Percentiles rank a stretch among this genome's conserved stretches.
Evolutionary conservation across 1,139 yeast species (phyloP).

Genomic region (Taphrina wiesneri): DNA sequence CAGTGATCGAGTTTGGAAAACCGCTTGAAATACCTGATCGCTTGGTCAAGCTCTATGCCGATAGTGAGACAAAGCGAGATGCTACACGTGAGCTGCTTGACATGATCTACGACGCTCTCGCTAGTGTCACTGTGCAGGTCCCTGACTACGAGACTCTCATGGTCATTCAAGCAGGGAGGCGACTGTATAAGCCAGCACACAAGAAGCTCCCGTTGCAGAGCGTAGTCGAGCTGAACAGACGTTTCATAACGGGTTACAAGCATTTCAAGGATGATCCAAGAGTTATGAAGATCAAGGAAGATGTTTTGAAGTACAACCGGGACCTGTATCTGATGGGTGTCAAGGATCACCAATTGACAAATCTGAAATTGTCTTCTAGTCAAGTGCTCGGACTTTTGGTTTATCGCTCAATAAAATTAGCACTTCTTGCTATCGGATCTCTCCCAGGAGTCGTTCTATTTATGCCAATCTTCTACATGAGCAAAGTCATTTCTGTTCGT

Average conservation of each 20-base stretch:
- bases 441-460: slow-evolving; percentile 84
- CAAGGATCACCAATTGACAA: slow-evolving; percentile 87
- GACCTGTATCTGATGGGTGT: slow-evolving; percentile 67
- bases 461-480: slow-evolving; percentile 81
- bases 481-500: slow-evolving; percentile 66
- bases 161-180: slow-evolving; percentile 89
- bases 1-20: slow-evolving; percentile 89
- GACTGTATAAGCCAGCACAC: slow-evolving; percentile 79
- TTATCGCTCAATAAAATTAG: slow-evolving; percentile 57
- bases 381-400: slow-evolving; percentile 51
- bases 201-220: slow-evolving; percentile 74
- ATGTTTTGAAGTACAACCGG: slow-evolving; percentile 68
- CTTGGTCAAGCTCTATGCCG: slow-evolving; percentile 62
- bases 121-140: slow-evolving; percentile 87
- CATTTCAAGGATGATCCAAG: slow-evolving; percentile 71
- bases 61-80: slow-evolving; percentile 55
- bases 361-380: slow-evolving; percentile 48
- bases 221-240: slow-evolving; percentile 84
- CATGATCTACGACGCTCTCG: slow-evolving; percentile 69
- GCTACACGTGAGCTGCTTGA: slow-evolving; percentile 74
- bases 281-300: slow-evolving; percentile 59
- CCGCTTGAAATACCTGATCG: slow-evolving; percentile 72
- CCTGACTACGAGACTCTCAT: slow-evolving; percentile 89
- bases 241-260: slow-evolving; percentile 77
- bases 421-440: slow-evolving; percentile 60